Conservation (phyloP, 2,329 filamentous ascomycete genomes). For the Sclerotinia sclerotiorum region DNA sequence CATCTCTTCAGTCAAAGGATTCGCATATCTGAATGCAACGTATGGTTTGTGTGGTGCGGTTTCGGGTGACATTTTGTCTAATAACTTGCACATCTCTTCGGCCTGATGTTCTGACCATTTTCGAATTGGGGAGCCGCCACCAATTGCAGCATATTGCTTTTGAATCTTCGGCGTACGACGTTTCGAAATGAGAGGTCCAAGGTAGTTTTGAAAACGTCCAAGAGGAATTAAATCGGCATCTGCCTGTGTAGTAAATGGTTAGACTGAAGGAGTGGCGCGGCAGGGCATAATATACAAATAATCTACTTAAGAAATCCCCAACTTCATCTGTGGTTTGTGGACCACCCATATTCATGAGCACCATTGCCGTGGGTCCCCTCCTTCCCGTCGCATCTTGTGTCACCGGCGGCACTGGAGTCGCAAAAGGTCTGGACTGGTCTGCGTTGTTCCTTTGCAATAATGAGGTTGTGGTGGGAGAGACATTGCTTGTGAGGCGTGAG, state of each 20-base stretch:
- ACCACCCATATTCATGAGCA: conserved; percentile 98
- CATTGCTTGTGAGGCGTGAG: conserved; percentile 35
- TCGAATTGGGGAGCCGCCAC: conserved; percentile 94
- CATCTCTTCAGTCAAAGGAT: conserved; percentile 92
- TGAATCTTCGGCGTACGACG: conserved; percentile 94
- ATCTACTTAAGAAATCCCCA: conserved; percentile 79
- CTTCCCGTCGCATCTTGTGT: conserved; percentile 71
- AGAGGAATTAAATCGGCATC: conserved; percentile 96
- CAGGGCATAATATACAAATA: conserved; percentile 68
- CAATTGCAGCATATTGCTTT: conserved; percentile 92
- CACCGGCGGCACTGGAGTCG: conserved; percentile 70
- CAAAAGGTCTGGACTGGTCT: conserved; percentile 49
- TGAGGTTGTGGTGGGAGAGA: conserved; percentile 36
- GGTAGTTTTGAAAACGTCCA: conserved; percentile 83
- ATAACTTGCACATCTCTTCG: conserved; percentile 93
- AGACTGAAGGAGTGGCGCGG: conserved; percentile 23
- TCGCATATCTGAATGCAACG: conserved; percentile 92
- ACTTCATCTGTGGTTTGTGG: conserved; percentile 88
- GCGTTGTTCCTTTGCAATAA: conserved; percentile 41
- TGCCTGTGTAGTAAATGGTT: conserved; percentile 53
- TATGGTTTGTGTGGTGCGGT: conserved; percentile 97
- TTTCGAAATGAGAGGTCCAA: conserved; percentile 82
- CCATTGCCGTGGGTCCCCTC: conserved; percentile 91
- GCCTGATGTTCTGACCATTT: conserved; percentile 98
- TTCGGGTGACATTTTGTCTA: conserved; percentile 86